Percentiles rank a stretch among this genome's conserved stretches.
phyloP scores from a whole-genome alignment of 805 yeast genomes.

The Metschnikowia cerradonensis region DNA sequence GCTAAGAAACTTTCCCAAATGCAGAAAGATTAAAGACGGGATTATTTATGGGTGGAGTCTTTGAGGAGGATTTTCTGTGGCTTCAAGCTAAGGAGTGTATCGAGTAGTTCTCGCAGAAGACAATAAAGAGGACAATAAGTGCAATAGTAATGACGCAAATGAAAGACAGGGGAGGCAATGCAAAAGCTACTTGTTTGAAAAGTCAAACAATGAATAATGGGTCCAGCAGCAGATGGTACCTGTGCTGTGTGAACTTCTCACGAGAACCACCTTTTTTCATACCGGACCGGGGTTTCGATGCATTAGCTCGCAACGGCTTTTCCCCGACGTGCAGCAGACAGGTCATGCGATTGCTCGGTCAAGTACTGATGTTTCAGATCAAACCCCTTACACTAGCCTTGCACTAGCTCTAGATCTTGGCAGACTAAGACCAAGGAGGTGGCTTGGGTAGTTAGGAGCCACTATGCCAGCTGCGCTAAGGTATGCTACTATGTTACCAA shows the following conservation, averaged over 20 bases:
- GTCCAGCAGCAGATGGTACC: background rate
- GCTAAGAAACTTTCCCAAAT: background rate
- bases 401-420: background rate
- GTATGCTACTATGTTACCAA: background rate
- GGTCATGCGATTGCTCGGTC: background rate
- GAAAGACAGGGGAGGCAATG: background rate
- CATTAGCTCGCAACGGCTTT: constrained; percentile 6
- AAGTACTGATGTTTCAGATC: background rate
- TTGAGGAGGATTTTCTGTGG: background rate
- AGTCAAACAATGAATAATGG: background rate
- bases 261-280: background rate
- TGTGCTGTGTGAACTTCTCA: background rate
- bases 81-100: background rate
- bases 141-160: background rate
- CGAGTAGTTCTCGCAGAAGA: background rate
- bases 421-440: background rate
- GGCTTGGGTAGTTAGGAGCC: too few relatives aligned
- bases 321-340: background rate
- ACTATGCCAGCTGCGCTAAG: background rate
- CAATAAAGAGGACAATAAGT: background rate
- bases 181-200: background rate
- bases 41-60: background rate
- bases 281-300: constrained; percentile 2
- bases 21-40: background rate
- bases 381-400: background rate